Percentiles rank a stretch among this genome's conserved stretches.
These are phyloP conservation scores for Diutina scorzettiae DNA, from an alignment of 1,139 yeast genomes.

Conservation along the genomic window DNA sequence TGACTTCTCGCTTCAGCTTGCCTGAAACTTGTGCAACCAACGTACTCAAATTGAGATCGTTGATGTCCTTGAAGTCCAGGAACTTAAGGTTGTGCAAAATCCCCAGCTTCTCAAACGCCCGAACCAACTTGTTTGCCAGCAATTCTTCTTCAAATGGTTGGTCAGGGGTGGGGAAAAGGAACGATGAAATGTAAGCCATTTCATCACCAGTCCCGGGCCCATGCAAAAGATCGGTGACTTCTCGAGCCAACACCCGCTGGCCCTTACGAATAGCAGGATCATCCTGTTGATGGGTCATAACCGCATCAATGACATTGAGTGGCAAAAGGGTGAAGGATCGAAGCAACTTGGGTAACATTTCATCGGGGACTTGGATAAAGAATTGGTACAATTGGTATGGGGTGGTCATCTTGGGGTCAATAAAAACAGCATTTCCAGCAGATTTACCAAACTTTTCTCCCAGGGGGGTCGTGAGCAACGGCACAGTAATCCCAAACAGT, in stretches of 20 bases:
- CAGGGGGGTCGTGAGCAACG: conserved; percentile 72
- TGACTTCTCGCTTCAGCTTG: conserved; percentile 41
- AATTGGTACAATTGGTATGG: conserved; percentile 81
- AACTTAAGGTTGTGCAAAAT: conserved; percentile 34
- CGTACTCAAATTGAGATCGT: conserved; percentile 30
- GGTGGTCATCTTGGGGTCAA: conserved; percentile 58
- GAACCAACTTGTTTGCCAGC: conserved; percentile 41
- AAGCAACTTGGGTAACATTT: conserved; percentile 55
- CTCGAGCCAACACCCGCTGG: conserved; percentile 68
- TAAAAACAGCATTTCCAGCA: conserved; percentile 93
- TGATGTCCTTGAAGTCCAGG: conserved; percentile 19
- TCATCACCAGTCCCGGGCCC: conserved; percentile 67
- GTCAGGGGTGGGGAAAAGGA: conserved; percentile 52
- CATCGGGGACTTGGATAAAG: conserved; percentile 72
- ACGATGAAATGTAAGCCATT: conserved; percentile 51
- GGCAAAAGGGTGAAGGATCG: conserved; percentile 76
- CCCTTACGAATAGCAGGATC: conserved; percentile 60
- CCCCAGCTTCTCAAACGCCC: conserved; percentile 50
- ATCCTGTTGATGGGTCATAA: conserved; percentile 35
- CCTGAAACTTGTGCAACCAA: conserved; percentile 26
- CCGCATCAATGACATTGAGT: conserved; percentile 37
- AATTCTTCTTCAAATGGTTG: conserved; percentile 35
- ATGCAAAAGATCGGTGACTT: conserved; percentile 78
- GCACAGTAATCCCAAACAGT: conserved; percentile 78
- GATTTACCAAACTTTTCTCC: conserved; percentile 97